Conservation (phyloP, 805 yeast species). For the Yueomyces sinensis region DNA sequence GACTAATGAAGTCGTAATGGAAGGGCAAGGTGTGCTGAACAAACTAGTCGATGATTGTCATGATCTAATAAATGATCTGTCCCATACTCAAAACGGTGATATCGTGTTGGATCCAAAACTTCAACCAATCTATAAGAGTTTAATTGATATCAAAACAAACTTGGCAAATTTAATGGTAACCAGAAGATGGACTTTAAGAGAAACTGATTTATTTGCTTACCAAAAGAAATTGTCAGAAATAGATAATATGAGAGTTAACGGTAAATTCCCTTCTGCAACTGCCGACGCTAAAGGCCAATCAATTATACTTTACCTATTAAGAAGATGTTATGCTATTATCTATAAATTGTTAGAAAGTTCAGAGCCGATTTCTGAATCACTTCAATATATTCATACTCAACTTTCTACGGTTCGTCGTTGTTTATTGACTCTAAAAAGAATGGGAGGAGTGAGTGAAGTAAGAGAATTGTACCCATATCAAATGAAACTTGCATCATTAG, state of each 20-base stretch:
- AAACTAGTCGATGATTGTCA: constrained; percentile 78
- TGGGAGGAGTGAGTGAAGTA: constrained; percentile 80
- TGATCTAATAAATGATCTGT: constrained; percentile 56
- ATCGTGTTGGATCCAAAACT: constrained; percentile 37
- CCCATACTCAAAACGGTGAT: constrained; percentile 23
- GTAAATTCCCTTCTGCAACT: constrained; percentile 33
- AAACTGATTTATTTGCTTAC: constrained; percentile 80
- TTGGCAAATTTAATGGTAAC: constrained; percentile 79
- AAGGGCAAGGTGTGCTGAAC: constrained; percentile 41
- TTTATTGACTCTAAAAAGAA: constrained; percentile 73
- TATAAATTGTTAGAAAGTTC: constrained; percentile 81
- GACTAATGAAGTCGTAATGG: constrained; percentile 21
- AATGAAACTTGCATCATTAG: constrained; percentile 82
- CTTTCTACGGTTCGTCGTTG: constrained; percentile 84
- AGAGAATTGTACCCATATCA: constrained; percentile 94
- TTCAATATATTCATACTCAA: constrained; percentile 90
- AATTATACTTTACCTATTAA: constrained; percentile 58
- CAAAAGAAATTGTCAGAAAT: constrained; percentile 62
- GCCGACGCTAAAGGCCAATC: constrained; percentile 40
- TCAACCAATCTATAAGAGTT: constrained; percentile 45
- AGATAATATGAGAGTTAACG: constrained; percentile 57
- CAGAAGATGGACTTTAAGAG: constrained; percentile 94
- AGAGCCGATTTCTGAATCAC: constrained; percentile 90
- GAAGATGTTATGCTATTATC: constrained; percentile 84
- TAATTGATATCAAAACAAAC: constrained; percentile 53